phyloP scores from a whole-genome alignment of 1,284 basidiomycete genomes.

The Apiotrichum akiyoshidainum region DNA sequence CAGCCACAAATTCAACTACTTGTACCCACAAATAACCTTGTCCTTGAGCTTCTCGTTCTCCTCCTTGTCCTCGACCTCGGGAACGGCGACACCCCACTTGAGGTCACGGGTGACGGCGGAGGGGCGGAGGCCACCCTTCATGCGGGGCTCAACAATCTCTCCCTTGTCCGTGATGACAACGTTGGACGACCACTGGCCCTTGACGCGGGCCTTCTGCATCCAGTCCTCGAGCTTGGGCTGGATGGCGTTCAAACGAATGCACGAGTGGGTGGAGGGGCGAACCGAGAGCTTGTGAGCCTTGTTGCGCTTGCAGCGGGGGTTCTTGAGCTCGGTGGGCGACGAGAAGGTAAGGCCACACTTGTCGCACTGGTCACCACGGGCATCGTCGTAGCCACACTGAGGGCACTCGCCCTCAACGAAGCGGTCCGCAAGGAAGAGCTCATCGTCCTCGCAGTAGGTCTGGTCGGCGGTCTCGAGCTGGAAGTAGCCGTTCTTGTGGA shows the following conservation, averaged over 20 bases:
- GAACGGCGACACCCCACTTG: slow-evolving; percentile 94
- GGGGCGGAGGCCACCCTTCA: slow-evolving; percentile 81
- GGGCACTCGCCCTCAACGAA: slow-evolving; percentile 94
- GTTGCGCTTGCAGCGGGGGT: slow-evolving; percentile 90
- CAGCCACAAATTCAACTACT: slow-evolving; percentile 23
- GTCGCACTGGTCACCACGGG: slow-evolving; percentile 98
- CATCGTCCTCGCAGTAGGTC: slow-evolving; percentile 86
- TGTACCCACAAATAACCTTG: slow-evolving; percentile 86
- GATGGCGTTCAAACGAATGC: slow-evolving; percentile 77
- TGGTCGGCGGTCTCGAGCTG: slow-evolving; percentile 82
- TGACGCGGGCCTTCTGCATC: slow-evolving; percentile 74
- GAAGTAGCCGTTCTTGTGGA: slow-evolving; percentile 71
- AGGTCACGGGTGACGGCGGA: slow-evolving; percentile 92
- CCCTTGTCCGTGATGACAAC: slow-evolving; percentile 82
- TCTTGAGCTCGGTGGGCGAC: slow-evolving; percentile 87
- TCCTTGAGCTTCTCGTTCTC: slow-evolving; percentile 80
- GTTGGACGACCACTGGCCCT: slow-evolving; percentile 89
- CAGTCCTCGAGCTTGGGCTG: slow-evolving; percentile 84
- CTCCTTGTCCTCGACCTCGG: slow-evolving; percentile 62
- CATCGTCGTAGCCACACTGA: slow-evolving; percentile 84
- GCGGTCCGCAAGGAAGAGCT: slow-evolving; percentile 90
- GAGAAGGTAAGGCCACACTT: slow-evolving; percentile 82
- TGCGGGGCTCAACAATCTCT: slow-evolving; percentile 82
- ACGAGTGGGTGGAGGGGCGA: slow-evolving; percentile 87
- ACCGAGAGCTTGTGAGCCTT: slow-evolving; percentile 73